phyloP scores from a whole-genome alignment of 139 green algal species.

The Zygnema cylindricum region DNA sequence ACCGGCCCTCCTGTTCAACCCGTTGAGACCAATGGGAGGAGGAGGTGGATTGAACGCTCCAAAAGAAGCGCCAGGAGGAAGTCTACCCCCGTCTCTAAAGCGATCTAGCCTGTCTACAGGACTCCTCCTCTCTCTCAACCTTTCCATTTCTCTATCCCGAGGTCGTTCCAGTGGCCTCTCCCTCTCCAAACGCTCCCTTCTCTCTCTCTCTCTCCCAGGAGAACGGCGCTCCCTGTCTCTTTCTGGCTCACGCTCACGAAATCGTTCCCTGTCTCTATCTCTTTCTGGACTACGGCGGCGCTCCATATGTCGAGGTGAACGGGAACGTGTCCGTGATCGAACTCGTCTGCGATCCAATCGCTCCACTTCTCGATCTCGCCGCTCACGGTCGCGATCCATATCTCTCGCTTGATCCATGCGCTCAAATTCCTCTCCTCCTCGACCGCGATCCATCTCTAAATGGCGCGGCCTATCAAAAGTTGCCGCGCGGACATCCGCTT shows the following conservation, averaged over 20 bases:
- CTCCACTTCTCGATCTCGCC: constrained; percentile 6
- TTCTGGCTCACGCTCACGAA: constrained; percentile 10
- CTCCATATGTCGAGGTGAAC: background rate
- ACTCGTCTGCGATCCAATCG: constrained; percentile 2
- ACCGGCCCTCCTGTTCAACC: background rate
- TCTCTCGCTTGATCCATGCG: background rate
- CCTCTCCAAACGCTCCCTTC: background rate
- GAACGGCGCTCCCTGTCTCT: background rate
- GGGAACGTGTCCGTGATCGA: background rate
- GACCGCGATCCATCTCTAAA: background rate
- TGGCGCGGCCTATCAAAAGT: background rate
- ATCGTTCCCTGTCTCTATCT: constrained; percentile 5
- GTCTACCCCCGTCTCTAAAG: background rate
- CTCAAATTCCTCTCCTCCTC: background rate
- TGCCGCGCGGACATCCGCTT: background rate
- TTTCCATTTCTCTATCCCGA: background rate
- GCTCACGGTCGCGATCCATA: background rate
- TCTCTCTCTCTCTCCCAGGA: background rate
- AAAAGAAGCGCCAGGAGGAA: background rate
- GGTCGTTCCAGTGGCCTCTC: background rate
- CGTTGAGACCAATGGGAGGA: background rate
- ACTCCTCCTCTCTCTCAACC: background rate
- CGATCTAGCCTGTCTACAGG: background rate
- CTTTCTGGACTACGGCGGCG: background rate
- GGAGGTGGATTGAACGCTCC: background rate